These are phyloP conservation scores for Cercospora sp. DNA, from an alignment of 2,329 filamentous ascomycete species.

Conservation along the genomic window DNA sequence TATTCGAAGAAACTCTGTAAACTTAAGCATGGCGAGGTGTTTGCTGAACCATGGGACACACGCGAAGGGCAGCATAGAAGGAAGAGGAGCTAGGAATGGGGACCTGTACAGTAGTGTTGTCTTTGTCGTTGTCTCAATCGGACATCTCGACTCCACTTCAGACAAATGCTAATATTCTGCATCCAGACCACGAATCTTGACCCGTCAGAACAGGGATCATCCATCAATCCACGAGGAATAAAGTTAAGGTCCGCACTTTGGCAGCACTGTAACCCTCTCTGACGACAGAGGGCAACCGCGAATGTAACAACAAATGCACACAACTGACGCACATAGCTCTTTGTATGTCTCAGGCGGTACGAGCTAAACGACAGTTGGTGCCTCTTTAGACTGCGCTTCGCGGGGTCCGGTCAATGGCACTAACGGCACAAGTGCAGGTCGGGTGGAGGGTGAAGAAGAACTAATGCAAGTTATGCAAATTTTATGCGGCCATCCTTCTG, in stretches of 20 bases:
- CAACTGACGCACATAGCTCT: background rate
- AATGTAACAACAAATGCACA: background rate
- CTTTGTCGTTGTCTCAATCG: constrained; percentile 21
- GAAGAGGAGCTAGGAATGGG: background rate
- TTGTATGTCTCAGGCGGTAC: background rate
- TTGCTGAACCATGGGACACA: background rate
- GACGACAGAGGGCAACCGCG: background rate
- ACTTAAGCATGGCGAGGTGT: constrained; percentile 17
- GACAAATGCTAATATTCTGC: background rate
- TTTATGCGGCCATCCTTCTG: background rate
- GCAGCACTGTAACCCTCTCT: background rate
- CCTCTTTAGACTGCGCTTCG: background rate
- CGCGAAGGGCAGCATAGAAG: constrained; percentile 1
- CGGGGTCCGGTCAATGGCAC: background rate
- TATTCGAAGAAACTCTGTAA: constrained; percentile 1
- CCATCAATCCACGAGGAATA: background rate
- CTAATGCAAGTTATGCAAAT: background rate
- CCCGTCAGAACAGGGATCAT: background rate
- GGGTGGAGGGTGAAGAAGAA: background rate
- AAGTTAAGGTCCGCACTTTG: background rate
- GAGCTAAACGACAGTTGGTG: background rate
- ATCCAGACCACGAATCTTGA: background rate
- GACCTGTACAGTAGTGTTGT: constrained; percentile 17
- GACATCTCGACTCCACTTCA: constrained; percentile 19
- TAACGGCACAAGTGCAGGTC: background rate